phyloP scores from a whole-genome alignment of 768 basidiomycete species.

The Termitomyces sp. region DNA sequence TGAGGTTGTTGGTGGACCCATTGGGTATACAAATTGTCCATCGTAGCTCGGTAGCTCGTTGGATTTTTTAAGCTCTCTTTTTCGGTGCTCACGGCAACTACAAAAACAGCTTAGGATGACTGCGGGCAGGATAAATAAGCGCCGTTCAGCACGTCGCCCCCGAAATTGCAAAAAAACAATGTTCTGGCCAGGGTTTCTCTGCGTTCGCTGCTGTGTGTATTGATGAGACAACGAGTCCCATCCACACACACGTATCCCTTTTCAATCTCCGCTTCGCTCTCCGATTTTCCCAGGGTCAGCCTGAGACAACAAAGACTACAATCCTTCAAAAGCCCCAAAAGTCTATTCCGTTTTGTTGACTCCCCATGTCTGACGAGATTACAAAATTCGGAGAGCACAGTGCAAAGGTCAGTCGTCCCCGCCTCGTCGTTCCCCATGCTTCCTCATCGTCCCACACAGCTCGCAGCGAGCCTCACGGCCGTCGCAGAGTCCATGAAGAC shows the following conservation, averaged over 20 bases:
- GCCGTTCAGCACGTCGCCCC: slow-evolving; percentile 20
- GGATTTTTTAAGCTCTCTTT: slow-evolving; percentile 27
- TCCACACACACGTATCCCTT: slow-evolving; percentile 17
- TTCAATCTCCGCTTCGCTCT: slow-evolving; percentile 29
- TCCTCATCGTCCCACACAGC: slow-evolving; percentile 33
- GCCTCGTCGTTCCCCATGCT: neutral
- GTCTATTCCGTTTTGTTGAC: slow-evolving; percentile 10
- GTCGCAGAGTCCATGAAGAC: slow-evolving; percentile 65
- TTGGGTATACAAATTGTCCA: slow-evolving; percentile 39
- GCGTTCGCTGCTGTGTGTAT: slow-evolving; percentile 11
- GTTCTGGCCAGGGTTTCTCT: slow-evolving; percentile 15
- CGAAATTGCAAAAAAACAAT: slow-evolving; percentile 2
- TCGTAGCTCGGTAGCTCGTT: slow-evolving; percentile 27
- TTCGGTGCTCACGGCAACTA: slow-evolving; percentile 27
- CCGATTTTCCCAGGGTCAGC: slow-evolving; percentile 36
- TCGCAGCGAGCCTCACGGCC: slow-evolving; percentile 47
- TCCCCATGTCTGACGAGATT: slow-evolving; percentile 22
- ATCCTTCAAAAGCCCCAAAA: slow-evolving; percentile 7
- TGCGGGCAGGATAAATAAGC: slow-evolving; percentile 15
- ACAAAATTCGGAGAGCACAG: slow-evolving; percentile 28
- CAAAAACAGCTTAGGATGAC: slow-evolving; percentile 27
- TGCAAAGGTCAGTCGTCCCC: slow-evolving; percentile 27
- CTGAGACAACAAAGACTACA: slow-evolving; percentile 16
- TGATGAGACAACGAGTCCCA: slow-evolving; percentile 13
- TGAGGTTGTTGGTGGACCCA: slow-evolving; percentile 37